Conservation (phyloP, 139 green algal species). For the Chlamydomonas incerta region DNA sequence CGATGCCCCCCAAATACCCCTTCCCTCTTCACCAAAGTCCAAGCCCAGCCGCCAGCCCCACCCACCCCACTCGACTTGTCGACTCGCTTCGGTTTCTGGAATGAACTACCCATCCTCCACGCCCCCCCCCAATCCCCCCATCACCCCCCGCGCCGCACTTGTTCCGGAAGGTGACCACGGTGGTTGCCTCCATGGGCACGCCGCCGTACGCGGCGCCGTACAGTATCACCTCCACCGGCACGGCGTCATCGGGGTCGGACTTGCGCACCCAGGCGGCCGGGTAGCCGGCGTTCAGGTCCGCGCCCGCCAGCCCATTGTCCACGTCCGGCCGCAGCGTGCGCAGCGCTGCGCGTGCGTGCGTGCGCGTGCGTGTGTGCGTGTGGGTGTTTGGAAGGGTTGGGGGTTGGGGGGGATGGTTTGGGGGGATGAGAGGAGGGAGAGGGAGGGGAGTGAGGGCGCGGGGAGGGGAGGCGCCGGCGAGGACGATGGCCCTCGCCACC, state of each 20-base stretch:
- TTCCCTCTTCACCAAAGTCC: too few species aligned
- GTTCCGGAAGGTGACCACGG: slow-evolving; percentile 37
- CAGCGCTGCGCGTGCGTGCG: not conserved
- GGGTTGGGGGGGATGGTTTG: not conserved
- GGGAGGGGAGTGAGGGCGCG: too few species aligned
- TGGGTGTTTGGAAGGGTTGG: not conserved
- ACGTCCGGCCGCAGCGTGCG: not conserved
- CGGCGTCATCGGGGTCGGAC: slow-evolving; percentile 20
- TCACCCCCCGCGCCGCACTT: not conserved
- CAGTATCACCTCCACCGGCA: slow-evolving; percentile 22
- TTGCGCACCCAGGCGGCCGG: slow-evolving; percentile 21
- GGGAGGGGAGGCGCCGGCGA: too few species aligned
- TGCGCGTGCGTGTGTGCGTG: not conserved
- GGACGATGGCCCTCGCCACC: too few species aligned
- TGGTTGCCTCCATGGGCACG: not conserved
- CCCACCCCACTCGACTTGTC: too few species aligned
- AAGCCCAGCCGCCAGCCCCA: too few species aligned
- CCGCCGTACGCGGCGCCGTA: not conserved
- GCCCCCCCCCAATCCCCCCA: too few species aligned
- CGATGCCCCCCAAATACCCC: too few species aligned
- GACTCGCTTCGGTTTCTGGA: too few species aligned
- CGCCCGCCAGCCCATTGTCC: not conserved
- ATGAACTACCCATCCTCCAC: too few species aligned
- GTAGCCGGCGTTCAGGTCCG: slow-evolving; percentile 37
- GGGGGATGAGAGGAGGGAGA: too few species aligned